These are phyloP conservation scores for Nelumbo lutea DNA, from an alignment of 164 flowering plant genomes.

Conservation along the genomic window DNA sequence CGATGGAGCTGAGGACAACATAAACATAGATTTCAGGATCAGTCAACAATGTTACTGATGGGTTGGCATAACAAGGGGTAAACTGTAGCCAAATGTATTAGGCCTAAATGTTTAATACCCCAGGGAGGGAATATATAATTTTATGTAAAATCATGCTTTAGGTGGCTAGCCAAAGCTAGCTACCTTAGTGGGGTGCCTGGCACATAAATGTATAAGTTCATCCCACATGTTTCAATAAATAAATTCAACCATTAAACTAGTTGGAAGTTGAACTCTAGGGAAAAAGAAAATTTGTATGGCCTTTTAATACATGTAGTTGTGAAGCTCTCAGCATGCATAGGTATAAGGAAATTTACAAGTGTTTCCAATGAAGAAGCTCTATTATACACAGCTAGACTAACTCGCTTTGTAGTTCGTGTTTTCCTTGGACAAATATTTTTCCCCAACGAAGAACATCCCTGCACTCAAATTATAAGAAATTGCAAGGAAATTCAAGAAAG, in stretches of 20 bases:
- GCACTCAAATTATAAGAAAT: slow-evolving; percentile 13
- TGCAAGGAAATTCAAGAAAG: neutral
- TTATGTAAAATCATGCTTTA: too few relatives aligned
- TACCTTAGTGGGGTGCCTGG: too few relatives aligned
- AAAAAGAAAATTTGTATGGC: neutral
- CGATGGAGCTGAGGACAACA: too few relatives aligned
- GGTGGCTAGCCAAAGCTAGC: too few relatives aligned
- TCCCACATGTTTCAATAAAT: too few relatives aligned
- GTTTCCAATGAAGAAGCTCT: slow-evolving; percentile 91
- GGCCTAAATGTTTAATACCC: too few relatives aligned
- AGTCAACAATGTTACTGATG: too few relatives aligned
- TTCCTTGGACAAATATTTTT: slow-evolving; percentile 66
- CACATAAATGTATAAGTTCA: too few relatives aligned
- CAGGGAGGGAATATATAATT: too few relatives aligned
- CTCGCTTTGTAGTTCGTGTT: slow-evolving; percentile 72
- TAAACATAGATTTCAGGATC: too few relatives aligned
- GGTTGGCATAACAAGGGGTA: too few relatives aligned
- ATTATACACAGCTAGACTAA: slow-evolving; percentile 83
- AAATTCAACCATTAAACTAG: neutral
- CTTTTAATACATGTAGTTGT: neutral
- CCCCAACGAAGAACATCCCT: slow-evolving; percentile 85
- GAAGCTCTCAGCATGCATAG: slow-evolving; percentile 2
- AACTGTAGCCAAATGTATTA: too few relatives aligned
- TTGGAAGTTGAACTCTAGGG: neutral
- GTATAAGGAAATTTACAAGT: slow-evolving; percentile 45